Conservation (phyloP, 23 red algal species). For the Gracilaria gracilis region DNA sequence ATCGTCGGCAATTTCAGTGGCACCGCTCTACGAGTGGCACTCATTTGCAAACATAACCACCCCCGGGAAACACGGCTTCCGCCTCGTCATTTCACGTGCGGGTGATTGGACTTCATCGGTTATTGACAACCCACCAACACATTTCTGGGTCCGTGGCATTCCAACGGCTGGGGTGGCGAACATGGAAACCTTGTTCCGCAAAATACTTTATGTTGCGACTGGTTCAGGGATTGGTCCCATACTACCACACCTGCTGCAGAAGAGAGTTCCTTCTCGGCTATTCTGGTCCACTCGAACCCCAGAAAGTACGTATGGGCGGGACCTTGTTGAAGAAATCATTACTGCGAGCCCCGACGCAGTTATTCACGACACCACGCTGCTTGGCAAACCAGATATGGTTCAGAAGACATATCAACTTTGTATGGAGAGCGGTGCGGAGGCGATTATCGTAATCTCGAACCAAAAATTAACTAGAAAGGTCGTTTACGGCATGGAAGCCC, state of each 20-base stretch:
- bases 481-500: constrained; percentile 33
- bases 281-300: constrained; percentile 40
- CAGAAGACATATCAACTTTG: constrained; percentile 17
- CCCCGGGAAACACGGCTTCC: constrained; percentile 31
- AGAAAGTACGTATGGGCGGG: constrained; percentile 11
- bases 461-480: constrained; percentile 30
- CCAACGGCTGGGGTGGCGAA: constrained; percentile 39
- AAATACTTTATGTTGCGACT: constrained; percentile 17
- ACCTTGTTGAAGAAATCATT: constrained; percentile 15
- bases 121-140: constrained; percentile 34
- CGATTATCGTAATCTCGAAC: constrained; percentile 26
- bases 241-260: constrained; percentile 22
- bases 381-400: constrained; percentile 47
- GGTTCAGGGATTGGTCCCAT: constrained; percentile 39
- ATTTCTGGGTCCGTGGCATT: constrained; percentile 40
- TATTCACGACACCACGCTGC: constrained; percentile 25
- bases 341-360: constrained; percentile 12
- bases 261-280: constrained; percentile 27
- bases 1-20: constrained; percentile 27
- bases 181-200: constrained; percentile 46
- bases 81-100: constrained; percentile 33
- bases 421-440: constrained; percentile 3
- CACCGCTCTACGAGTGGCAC: constrained; percentile 26
- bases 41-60: constrained; percentile 35
- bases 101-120: constrained; percentile 39